phyloP scores from a whole-genome alignment of 2,329 filamentous ascomycete genomes.

The Exophiala calicioides region DNA sequence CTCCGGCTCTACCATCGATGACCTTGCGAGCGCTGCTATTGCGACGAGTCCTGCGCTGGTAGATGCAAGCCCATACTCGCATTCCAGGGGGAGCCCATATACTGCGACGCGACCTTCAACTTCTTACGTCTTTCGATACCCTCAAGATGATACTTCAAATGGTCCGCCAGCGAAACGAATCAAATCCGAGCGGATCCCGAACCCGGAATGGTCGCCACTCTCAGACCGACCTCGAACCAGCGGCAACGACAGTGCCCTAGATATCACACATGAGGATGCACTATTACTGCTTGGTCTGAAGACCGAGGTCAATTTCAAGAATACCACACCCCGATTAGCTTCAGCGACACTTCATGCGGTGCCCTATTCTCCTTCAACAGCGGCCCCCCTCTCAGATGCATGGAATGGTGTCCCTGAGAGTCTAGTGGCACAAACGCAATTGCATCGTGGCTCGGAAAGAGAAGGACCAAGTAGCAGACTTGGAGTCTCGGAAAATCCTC shows the following conservation, averaged over 20 bases:
- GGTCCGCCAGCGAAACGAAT: conserved; percentile 62
- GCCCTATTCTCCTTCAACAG: conserved; percentile 12
- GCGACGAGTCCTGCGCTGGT: conserved; percentile 50
- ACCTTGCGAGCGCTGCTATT: conserved; percentile 53
- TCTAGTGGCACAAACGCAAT: conserved; percentile 8
- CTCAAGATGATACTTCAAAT: conserved; percentile 34
- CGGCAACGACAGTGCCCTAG: conserved; percentile 34
- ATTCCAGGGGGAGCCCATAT: conserved; percentile 28
- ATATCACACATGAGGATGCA: conserved; percentile 50
- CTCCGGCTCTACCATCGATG: conserved; percentile 50
- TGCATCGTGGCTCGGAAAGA: conserved; percentile 3
- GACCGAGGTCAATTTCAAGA: conserved; percentile 31
- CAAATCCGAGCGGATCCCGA: conserved; percentile 58
- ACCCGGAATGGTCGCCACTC: conserved; percentile 38
- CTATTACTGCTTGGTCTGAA: conserved; percentile 49
- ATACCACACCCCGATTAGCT: conserved; percentile 17
- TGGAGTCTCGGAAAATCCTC: background rate
- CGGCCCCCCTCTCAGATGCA: background rate
- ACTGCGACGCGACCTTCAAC: conserved; percentile 34
- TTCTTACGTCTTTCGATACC: conserved; percentile 34
- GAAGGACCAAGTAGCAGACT: too few relatives aligned
- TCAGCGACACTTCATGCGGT: conserved; percentile 7
- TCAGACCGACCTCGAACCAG: conserved; percentile 36
- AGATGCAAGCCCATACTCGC: conserved; percentile 36
- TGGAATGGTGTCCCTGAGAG: conserved; percentile 3